Conservation (phyloP, 108 stramenopile species). For the Phaeodactylum tricornutum region DNA sequence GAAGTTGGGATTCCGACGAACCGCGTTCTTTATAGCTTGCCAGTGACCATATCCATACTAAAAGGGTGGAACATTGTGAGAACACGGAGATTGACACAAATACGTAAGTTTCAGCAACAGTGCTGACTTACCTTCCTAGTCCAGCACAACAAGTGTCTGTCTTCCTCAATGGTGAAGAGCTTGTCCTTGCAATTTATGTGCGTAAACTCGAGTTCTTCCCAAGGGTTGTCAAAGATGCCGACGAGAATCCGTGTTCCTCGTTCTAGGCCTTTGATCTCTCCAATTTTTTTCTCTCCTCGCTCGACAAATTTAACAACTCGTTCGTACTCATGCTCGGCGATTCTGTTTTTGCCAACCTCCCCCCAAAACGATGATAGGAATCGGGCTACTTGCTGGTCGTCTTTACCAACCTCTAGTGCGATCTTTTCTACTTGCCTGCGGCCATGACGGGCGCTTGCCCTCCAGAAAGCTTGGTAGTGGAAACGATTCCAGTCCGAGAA, state of each 20-base stretch:
- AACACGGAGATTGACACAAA: neutral
- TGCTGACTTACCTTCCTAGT: constrained; percentile 66
- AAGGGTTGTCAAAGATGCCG: constrained; percentile 81
- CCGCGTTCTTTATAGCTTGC: constrained; percentile 82
- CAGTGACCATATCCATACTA: constrained; percentile 83
- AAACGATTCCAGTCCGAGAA: constrained; percentile 83
- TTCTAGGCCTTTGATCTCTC: constrained; percentile 60
- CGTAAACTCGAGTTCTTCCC: constrained; percentile 76
- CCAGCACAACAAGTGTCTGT: constrained; percentile 62
- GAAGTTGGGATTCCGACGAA: constrained; percentile 67
- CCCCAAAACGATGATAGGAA: constrained; percentile 70
- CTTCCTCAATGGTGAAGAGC: constrained; percentile 47
- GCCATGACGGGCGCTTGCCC: constrained; percentile 55
- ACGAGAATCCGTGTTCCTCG: constrained; percentile 51
- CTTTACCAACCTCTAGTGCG: constrained; percentile 66
- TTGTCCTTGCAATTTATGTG: constrained; percentile 60
- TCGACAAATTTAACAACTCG: constrained; percentile 76
- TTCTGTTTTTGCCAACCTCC: constrained; percentile 56
- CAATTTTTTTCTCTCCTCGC: constrained; percentile 71
- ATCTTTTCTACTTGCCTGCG: constrained; percentile 38
- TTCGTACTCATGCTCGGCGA: constrained; percentile 80
- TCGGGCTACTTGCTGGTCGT: constrained; percentile 36
- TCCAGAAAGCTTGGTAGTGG: constrained; percentile 78
- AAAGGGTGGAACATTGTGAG: neutral
- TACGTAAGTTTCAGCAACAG: neutral